A percentile compares a stretch with the other conserved stretches of the same genome.
phyloP scores from a whole-genome alignment of 495 filamentous ascomycete species.

The Paragyromitra xinjiangensis region DNA sequence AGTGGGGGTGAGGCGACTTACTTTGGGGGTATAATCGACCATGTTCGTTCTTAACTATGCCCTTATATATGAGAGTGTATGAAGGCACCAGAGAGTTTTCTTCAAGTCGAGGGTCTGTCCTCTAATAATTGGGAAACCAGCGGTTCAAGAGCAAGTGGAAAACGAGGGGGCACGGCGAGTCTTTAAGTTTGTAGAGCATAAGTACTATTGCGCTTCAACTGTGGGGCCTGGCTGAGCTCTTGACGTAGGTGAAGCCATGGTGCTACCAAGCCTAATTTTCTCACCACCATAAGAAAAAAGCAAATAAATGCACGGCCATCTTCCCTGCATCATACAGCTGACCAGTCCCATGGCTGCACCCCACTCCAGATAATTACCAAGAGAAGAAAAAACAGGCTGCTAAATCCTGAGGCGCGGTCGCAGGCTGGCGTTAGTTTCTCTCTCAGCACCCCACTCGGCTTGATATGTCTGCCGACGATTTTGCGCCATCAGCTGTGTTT shows the following conservation, averaged over 20 bases:
- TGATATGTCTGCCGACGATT: no score
- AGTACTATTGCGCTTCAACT: no score
- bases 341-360: background rate
- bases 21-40: background rate
- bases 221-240: background rate
- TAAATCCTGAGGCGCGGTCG: background rate
- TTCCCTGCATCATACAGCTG: constrained; percentile 17
- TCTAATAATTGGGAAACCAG: background rate
- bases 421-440: background rate
- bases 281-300: background rate
- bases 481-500: no score
- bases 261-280: background rate
- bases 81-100: background rate
- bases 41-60: background rate
- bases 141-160: background rate
- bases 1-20: background rate
- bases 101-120: background rate
- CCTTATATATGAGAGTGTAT: background rate
- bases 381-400: background rate
- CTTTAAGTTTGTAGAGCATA: constrained; percentile 3
- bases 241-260: background rate
- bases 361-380: background rate
- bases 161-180: background rate
- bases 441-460: background rate
- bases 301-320: constrained; percentile 6